A percentile compares a stretch with the other conserved stretches of the same genome.
phyloP scores from a whole-genome alignment of 129 eudicot genomes.

The Dittrichia graveolens region DNA sequence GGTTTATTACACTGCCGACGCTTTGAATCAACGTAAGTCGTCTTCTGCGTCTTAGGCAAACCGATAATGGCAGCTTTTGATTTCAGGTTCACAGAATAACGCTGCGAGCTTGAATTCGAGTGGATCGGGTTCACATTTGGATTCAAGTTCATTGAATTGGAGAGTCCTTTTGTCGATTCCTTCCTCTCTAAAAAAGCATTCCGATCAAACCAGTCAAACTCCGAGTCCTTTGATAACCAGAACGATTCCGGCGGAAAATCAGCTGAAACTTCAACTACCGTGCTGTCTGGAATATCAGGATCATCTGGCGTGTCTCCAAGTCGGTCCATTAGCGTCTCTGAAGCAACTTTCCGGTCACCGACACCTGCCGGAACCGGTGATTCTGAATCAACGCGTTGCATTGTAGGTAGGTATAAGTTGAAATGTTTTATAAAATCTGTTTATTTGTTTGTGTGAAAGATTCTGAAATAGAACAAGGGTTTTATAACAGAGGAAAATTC shows the following conservation, averaged over 20 bases:
- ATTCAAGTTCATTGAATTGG: conserved; percentile 29
- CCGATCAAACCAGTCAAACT: conserved; percentile 86
- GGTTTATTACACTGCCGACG: conserved; percentile 55
- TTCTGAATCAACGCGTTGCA: conserved; percentile 29
- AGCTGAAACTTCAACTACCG: conserved; percentile 30
- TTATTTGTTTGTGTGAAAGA: conserved; percentile 9
- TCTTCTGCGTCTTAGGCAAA: conserved; percentile 71
- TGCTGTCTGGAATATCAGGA: conserved; percentile 24
- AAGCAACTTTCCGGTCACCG: conserved; percentile 28
- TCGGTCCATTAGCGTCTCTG: conserved; percentile 14
- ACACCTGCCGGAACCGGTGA: conserved; percentile 9
- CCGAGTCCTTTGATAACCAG: conserved; percentile 85
- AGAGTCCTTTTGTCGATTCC: conserved; percentile 65
- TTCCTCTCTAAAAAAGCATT: conserved; percentile 70
- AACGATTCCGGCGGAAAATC: conserved; percentile 85
- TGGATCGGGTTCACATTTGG: conserved; percentile 29
- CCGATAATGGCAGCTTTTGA: conserved; percentile 66
- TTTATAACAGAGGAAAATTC: conserved; percentile 12
- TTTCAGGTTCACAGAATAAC: conserved; percentile 49
- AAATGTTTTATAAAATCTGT: conserved; percentile 6
- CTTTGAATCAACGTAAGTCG: conserved; percentile 40
- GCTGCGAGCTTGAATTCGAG: conserved; percentile 49
- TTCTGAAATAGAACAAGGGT: conserved; percentile 7
- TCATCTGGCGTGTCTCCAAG: neutral
- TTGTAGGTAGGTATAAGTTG: neutral